Conservation (phyloP, 257 asterid genomes). For the Lycium ferocissimum region DNA sequence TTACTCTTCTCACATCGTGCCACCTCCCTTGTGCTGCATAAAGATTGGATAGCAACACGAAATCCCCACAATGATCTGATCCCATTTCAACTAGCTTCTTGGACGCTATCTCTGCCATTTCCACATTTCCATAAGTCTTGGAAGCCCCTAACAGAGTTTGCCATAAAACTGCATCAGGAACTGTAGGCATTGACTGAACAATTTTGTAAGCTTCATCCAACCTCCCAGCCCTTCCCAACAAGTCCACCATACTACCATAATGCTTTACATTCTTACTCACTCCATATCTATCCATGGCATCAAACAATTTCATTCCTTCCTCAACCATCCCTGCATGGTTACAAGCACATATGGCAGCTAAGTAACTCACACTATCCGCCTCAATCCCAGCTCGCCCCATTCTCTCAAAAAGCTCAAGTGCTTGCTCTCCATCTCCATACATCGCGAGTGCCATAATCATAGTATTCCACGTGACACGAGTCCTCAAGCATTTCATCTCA, state of each 20-base stretch:
- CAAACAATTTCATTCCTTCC: constrained; percentile 71
- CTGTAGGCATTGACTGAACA: constrained; percentile 62
- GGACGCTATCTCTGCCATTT: constrained; percentile 91
- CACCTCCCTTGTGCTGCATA: constrained; percentile 85
- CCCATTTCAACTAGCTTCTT: constrained; percentile 86
- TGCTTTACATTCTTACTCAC: constrained; percentile 76
- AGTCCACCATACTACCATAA: constrained; percentile 85
- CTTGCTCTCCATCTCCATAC: constrained; percentile 80
- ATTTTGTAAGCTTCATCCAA: constrained; percentile 67
- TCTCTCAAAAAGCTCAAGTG: constrained; percentile 57
- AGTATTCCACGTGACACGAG: constrained; percentile 82
- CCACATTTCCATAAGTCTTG: constrained; percentile 70
- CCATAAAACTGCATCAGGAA: constrained; percentile 86
- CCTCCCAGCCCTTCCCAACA: constrained; percentile 86
- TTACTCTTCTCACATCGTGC: constrained; percentile 80
- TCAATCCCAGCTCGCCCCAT: constrained; percentile 44
- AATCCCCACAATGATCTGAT: constrained; percentile 80
- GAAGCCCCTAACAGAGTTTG: constrained; percentile 85
- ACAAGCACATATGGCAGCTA: constrained; percentile 84
- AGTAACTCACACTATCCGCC: constrained; percentile 70
- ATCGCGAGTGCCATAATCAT: constrained; percentile 91
- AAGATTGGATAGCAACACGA: constrained; percentile 78
- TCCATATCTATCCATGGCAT: constrained; percentile 58
- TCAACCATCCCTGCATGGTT: constrained; percentile 96
- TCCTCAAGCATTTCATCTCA: constrained; percentile 59